Evolutionary conservation across 768 basidiomycete species (phyloP).

Genomic region (Xerocomellus chrysenteron): DNA sequence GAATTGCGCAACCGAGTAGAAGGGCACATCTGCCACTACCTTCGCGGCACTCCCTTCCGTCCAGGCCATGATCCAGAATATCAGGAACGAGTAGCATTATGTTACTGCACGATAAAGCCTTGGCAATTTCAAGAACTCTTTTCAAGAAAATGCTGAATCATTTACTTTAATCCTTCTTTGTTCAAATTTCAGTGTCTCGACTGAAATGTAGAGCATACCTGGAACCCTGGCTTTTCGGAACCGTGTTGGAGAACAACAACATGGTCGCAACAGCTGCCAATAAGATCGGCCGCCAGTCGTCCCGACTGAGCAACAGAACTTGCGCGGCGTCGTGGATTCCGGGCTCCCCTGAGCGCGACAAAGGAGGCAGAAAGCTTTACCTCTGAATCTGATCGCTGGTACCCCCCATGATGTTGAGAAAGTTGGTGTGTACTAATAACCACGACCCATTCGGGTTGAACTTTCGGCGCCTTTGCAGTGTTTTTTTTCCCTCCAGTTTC

Average conservation of each 20-base stretch:
- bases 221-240: neutral
- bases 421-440: neutral
- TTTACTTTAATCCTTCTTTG: neutral
- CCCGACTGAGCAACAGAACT: neutral
- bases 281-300: neutral
- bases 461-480: neutral
- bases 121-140: slow-evolving; percentile 11
- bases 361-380: neutral
- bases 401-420: slow-evolving; percentile 4
- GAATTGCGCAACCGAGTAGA: neutral
- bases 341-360: neutral
- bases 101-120: neutral
- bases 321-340: neutral
- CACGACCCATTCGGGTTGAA: neutral
- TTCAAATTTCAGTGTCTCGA: neutral
- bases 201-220: neutral
- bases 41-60: neutral
- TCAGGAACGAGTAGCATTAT: neutral
- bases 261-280: too few species aligned
- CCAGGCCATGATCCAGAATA: too few species aligned
- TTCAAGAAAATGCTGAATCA: slow-evolving; percentile 10
- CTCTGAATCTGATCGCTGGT: too few species aligned
- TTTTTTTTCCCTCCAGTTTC: neutral
- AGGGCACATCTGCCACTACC: slow-evolving; percentile 5
- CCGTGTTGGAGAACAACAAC: too few species aligned